Base-by-base conservation (phyloP, 2,329 filamentous ascomycete species). In the Fonsecaea multimorphosa region DNA sequence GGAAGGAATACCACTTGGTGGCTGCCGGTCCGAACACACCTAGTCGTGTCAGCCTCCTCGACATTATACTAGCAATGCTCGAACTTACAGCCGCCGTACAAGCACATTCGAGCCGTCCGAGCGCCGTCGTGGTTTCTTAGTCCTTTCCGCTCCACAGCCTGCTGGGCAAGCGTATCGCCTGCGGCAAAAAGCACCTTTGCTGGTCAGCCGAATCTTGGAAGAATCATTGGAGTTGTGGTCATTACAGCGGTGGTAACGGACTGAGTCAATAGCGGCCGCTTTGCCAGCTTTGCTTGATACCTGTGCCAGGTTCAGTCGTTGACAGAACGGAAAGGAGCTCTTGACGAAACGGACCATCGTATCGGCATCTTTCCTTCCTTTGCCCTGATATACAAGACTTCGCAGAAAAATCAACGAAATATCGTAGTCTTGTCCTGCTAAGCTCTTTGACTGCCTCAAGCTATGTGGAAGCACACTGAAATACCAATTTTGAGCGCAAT, bases 151-250 rank as follows among this genome's bases (percentile, higher is more conserved):
- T 98, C 94, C 66, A 99, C 91, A 38, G 87, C 84, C 80, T 98
- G 94, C 80, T 99, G 95, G 40, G 95, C 92, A 71, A 96, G 89
- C 67, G 90, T 84, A 81, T 99, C 95, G 74, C 95, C 95, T 14
- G 93, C 91, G 65, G 91, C 93, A 77, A 98, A 99, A 69, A 99
- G 89, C 66, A 98, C 78, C 86, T 88, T 70, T 22, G 31, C 27
- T 29, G 32, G 46, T 69, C 52, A 70, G 58, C 24, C 29, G 11
- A 52, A 12, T 36, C 29, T 22, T 29, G 51, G 24, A 24, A 24
- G n/a, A 62, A 44, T 32, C 38, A 14, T 72, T 32, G 19, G 22
- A n/a, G 22, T 40, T 19, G 29, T 55, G n/a, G 38, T 44, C 38
- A 78, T 56, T 78, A 88, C 86, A 56, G 92, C 91, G 44, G 94